These are phyloP conservation scores for Candida glucosophila DNA, from an alignment of 1,139 yeast species.

Conservation along the genomic window DNA sequence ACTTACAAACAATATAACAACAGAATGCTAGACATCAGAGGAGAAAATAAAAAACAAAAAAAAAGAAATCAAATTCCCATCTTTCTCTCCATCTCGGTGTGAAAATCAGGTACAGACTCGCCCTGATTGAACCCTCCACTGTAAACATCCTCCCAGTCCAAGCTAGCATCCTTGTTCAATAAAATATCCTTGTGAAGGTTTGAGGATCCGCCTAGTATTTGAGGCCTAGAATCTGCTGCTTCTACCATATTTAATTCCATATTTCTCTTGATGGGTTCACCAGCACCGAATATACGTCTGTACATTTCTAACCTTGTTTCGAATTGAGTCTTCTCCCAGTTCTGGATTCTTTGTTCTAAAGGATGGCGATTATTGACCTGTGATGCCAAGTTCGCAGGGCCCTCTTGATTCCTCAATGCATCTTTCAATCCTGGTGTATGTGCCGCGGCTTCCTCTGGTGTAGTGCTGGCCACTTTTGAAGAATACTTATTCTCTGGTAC, in stretches of 20 bases:
- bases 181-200: slow-evolving; percentile 71
- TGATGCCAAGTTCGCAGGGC: slow-evolving; percentile 56
- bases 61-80: slow-evolving; percentile 47
- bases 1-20: too few species aligned
- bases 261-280: slow-evolving; percentile 84
- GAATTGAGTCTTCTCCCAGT: slow-evolving; percentile 77
- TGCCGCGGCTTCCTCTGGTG: slow-evolving; percentile 45
- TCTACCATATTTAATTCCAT: slow-evolving; percentile 79
- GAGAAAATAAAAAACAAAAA: too few species aligned
- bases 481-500: slow-evolving; percentile 38
- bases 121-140: slow-evolving; percentile 41
- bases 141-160: slow-evolving; percentile 95
- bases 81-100: slow-evolving; percentile 61
- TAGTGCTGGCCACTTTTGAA: slow-evolving; percentile 35
- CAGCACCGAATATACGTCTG: slow-evolving; percentile 83
- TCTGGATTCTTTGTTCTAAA: slow-evolving; percentile 59
- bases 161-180: slow-evolving; percentile 59
- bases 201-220: slow-evolving; percentile 44
- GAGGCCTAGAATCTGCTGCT: slow-evolving; percentile 66
- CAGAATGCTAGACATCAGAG: too few species aligned
- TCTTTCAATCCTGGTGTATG: slow-evolving; percentile 59
- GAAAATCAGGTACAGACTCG: slow-evolving; percentile 42
- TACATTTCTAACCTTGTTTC: slow-evolving; percentile 68
- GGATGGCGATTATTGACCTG: slow-evolving; percentile 83
- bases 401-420: slow-evolving; percentile 46